phyloP scores from a whole-genome alignment of 495 filamentous ascomycete species.

The Penicillium cosmopolitanum region DNA sequence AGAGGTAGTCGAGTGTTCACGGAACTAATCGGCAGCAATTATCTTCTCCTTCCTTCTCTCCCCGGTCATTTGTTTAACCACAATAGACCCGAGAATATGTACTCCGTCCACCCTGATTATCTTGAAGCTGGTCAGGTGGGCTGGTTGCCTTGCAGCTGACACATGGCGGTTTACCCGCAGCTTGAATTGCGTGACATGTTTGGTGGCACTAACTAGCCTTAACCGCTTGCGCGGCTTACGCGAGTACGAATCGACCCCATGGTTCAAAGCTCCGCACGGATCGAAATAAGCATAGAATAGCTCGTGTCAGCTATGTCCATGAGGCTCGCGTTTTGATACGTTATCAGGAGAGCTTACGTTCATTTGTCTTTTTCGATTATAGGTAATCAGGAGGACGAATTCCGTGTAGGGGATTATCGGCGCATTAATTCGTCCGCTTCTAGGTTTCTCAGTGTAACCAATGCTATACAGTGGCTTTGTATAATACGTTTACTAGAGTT shows the following conservation, averaged over 20 bases:
- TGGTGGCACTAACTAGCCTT: slow-evolving; percentile 1
- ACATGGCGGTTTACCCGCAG: slow-evolving; percentile 1
- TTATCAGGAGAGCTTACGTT: neutral
- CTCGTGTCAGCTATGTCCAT: neutral
- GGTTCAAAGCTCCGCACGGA: neutral
- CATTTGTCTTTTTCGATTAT: neutral
- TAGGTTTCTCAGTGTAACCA: too few relatives aligned
- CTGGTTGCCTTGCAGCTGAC: slow-evolving; percentile 3
- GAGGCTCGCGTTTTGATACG: neutral
- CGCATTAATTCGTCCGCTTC: too few relatives aligned
- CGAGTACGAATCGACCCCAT: neutral
- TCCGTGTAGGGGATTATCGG: too few relatives aligned
- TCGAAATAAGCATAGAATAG: neutral
- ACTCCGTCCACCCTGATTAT: neutral
- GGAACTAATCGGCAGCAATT: neutral
- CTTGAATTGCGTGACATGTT: slow-evolving; percentile 2
- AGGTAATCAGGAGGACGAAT: too few relatives aligned
- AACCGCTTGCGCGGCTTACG: neutral
- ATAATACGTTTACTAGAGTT: too few relatives aligned
- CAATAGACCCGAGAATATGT: neutral
- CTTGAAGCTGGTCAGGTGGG: neutral
- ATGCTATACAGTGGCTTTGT: too few relatives aligned
- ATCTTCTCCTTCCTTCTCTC: neutral
- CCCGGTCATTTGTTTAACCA: neutral
- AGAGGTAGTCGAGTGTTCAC: neutral